Percentiles rank a stretch among this genome's conserved stretches.
Conservation (phyloP, 108 stramenopile genomes). For the Fistulifera solaris region DNA sequence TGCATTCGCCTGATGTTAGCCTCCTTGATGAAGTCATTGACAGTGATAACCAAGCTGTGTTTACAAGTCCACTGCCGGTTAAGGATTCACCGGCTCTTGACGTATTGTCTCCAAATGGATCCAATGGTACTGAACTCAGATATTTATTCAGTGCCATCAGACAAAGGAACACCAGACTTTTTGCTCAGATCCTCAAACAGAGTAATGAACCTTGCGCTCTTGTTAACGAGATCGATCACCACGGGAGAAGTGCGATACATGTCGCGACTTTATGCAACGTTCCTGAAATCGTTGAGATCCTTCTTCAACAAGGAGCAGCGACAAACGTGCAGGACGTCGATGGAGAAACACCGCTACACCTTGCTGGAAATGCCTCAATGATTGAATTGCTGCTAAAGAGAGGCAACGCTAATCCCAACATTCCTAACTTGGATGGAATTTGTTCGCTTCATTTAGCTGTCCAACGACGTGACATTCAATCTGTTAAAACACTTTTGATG, state of each 20-base stretch:
- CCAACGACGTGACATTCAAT: conserved; percentile 47
- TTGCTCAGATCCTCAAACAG: conserved; percentile 4
- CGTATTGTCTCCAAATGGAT: no score
- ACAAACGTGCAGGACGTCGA: conserved; percentile 62
- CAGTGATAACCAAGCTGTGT: conserved; percentile 36
- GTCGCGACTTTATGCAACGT: conserved; percentile 44
- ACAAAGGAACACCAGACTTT: no score
- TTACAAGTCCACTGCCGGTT: no score
- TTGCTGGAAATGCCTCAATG: conserved; percentile 34
- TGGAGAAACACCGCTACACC: conserved; percentile 77
- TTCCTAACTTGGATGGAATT: conserved; percentile 74
- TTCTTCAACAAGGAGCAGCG: conserved; percentile 47
- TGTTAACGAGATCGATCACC: conserved; percentile 27
- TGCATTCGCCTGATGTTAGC: conserved; percentile 6
- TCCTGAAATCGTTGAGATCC: conserved; percentile 27
- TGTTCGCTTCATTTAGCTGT: conserved; percentile 75
- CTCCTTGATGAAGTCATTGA: conserved; percentile 39
- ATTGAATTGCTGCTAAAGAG: conserved; percentile 40
- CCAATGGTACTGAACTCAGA: no score
- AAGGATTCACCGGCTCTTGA: no score
- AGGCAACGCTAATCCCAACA: conserved; percentile 71
- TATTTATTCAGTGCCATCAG: no score
- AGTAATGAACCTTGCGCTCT: conserved; percentile 18
- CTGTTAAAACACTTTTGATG: conserved; percentile 45
- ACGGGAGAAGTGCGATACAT: conserved; percentile 68